Percentiles rank a stretch among this genome's conserved stretches.
These are phyloP conservation scores for Theobroma grandiflorum DNA, from an alignment of 441 rosid species.

Conservation along the genomic window DNA sequence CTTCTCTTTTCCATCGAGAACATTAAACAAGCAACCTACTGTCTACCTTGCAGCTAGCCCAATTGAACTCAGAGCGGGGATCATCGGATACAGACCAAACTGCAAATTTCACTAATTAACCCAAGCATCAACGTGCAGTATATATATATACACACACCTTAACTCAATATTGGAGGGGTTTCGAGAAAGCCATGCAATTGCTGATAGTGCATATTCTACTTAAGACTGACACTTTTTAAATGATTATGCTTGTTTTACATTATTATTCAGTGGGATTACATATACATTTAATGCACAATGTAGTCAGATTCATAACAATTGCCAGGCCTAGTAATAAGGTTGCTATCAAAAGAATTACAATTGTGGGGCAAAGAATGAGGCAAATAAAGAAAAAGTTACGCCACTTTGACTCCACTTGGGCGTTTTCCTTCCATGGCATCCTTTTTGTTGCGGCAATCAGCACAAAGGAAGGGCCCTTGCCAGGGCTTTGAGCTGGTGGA, in stretches of 20 bases:
- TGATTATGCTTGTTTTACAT: slow-evolving; percentile 40
- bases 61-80: no score
- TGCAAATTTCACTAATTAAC: no score
- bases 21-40: no score
- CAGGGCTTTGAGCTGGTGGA: slow-evolving; percentile 76
- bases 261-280: slow-evolving; percentile 36
- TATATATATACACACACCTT: no score
- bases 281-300: slow-evolving; percentile 43
- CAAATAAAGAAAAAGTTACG: slow-evolving; percentile 38
- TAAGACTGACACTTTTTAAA: not conserved
- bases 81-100: no score
- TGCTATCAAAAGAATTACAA: slow-evolving; percentile 24
- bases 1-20: no score
- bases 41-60: no score
- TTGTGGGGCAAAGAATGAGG: slow-evolving; percentile 24
- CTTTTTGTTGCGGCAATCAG: slow-evolving; percentile 75
- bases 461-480: slow-evolving; percentile 91
- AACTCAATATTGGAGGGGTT: not conserved
- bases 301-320: slow-evolving; percentile 35
- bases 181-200: not conserved
- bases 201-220: not conserved
- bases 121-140: no score
- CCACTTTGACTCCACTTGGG: slow-evolving; percentile 74
- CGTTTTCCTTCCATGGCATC: slow-evolving; percentile 96
- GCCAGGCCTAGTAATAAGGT: slow-evolving; percentile 33